Evolutionary conservation across 2,329 filamentous ascomycete species (phyloP).

Genomic region (Macrophomina tecta): DNA sequence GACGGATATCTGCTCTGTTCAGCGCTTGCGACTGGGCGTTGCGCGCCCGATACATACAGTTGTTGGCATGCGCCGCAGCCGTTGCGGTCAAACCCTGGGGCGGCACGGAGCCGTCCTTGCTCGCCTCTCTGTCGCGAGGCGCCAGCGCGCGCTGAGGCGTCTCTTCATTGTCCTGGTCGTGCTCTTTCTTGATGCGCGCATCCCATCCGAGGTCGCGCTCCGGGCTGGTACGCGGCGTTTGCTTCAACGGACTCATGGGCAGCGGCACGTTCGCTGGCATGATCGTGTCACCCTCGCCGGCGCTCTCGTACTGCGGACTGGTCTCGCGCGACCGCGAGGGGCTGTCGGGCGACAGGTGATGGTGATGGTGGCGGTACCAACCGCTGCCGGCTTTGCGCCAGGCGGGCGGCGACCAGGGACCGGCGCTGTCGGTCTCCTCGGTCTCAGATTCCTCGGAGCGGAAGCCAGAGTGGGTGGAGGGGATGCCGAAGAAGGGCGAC

Average conservation of each 20-base stretch:
- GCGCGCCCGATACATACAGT: constrained; percentile 53
- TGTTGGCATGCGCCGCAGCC: constrained; percentile 39
- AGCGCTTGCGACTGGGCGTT: constrained; percentile 22
- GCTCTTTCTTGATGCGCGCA: constrained; percentile 34
- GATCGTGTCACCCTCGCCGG: constrained; percentile 56
- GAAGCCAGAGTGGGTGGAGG: constrained; percentile 69
- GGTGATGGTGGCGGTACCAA: constrained; percentile 57
- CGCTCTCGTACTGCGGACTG: constrained; percentile 67
- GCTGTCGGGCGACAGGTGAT: constrained; percentile 43
- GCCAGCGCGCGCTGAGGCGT: constrained; percentile 35
- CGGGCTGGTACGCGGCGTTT: constrained; percentile 61
- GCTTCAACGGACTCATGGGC: constrained; percentile 64
- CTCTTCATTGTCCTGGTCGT: constrained; percentile 32
- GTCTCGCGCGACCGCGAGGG: constrained; percentile 61
- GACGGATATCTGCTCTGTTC: constrained; percentile 61
- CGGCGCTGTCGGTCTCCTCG: constrained; percentile 53
- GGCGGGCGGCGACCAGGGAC: constrained; percentile 70
- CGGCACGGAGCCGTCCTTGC: constrained; percentile 33
- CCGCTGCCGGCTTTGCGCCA: constrained; percentile 66
- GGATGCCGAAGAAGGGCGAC: constrained; percentile 60
- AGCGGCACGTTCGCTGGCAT: constrained; percentile 64
- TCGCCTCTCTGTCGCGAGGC: constrained; percentile 36
- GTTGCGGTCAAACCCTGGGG: constrained; percentile 12
- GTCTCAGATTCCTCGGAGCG: constrained; percentile 57
- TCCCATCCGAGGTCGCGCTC: constrained; percentile 45